A percentile compares a stretch with the other conserved stretches of the same genome.
phyloP scores from a whole-genome alignment of 495 filamentous ascomycete genomes.

The Penicillium waksmanii region DNA sequence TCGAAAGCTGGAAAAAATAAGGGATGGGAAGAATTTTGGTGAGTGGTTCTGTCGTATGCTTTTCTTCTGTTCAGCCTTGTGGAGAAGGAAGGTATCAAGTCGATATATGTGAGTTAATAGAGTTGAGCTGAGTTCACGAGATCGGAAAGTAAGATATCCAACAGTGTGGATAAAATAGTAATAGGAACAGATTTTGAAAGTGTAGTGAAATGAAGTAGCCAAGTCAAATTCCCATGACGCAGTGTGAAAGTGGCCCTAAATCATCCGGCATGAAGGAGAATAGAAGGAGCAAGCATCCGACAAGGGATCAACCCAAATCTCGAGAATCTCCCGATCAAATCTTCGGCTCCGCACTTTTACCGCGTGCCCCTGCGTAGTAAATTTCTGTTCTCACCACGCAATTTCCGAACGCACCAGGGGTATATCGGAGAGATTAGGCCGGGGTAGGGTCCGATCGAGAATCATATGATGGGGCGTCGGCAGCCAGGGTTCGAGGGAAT shows the following conservation, averaged over 20 bases:
- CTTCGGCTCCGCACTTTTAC: too few species aligned
- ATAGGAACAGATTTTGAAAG: background rate
- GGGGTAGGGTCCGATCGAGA: background rate
- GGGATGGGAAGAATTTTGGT: background rate
- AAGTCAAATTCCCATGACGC: slow-evolving; percentile 30
- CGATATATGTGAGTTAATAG: background rate
- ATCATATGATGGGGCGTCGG: slow-evolving; percentile 2
- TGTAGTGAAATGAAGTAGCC: background rate
- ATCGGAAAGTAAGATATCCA: background rate
- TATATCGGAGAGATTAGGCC: slow-evolving; percentile 3
- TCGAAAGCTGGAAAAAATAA: background rate
- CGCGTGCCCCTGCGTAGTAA: background rate
- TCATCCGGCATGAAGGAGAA: slow-evolving; percentile 4
- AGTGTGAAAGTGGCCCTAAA: slow-evolving; percentile 12
- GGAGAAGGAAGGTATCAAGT: background rate
- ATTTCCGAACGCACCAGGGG: background rate
- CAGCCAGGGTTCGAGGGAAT: background rate
- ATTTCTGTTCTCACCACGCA: background rate
- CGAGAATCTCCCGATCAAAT: background rate
- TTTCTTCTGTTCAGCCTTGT: background rate
- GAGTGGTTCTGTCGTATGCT: background rate
- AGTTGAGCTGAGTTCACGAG: background rate
- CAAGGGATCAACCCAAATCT: background rate
- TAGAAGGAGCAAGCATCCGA: slow-evolving; percentile 4
- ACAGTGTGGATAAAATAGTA: background rate